A percentile compares a stretch with the other conserved stretches of the same genome.
Evolutionary conservation across 805 yeast genomes (phyloP).

Genomic region (Ogataea henricii): DNA sequence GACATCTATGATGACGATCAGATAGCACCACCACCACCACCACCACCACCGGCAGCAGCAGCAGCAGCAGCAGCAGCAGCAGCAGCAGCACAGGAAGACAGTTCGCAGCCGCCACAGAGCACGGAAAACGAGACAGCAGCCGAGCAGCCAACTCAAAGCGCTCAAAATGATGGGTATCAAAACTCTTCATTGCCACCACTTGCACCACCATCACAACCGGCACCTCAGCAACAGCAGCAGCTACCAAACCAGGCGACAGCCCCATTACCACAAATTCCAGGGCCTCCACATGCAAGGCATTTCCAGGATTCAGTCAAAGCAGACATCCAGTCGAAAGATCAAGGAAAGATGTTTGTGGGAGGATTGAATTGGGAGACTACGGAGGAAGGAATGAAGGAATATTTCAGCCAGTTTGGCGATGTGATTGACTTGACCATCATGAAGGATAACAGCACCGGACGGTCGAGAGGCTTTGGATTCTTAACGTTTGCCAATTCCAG

Average conservation of each 20-base stretch:
- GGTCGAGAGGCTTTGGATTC: constrained; percentile 94
- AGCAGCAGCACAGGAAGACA: constrained; percentile 3
- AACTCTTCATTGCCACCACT: constrained; percentile 11
- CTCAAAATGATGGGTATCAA: constrained; percentile 8
- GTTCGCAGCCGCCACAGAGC: constrained; percentile 9
- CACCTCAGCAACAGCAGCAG: too few relatives aligned
- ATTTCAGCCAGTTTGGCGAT: constrained; percentile 87
- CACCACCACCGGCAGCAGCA: constrained; percentile 13
- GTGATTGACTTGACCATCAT: constrained; percentile 86
- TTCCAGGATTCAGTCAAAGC: constrained; percentile 41
- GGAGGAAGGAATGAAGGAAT: constrained; percentile 79
- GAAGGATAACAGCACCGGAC: constrained; percentile 85
- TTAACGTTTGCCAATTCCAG: constrained; percentile 80
- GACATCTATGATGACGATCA: constrained; percentile 64
- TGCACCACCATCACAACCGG: constrained; percentile 14
- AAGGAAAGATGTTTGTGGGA: constrained; percentile 93
- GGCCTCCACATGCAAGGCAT: constrained; percentile 15
- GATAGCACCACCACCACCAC: constrained; percentile 21
- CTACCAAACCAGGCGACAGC: neutral
- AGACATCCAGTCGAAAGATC: constrained; percentile 60
- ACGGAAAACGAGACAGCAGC: constrained; percentile 11
- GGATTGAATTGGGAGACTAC: constrained; percentile 98
- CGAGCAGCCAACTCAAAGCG: constrained; percentile 20
- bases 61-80: constrained; percentile 2
- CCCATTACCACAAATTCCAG: constrained; percentile 9